Percentiles rank a stretch among this genome's conserved stretches.
Conservation (phyloP, 805 yeast genomes). For the Candida palmyrensis region DNA sequence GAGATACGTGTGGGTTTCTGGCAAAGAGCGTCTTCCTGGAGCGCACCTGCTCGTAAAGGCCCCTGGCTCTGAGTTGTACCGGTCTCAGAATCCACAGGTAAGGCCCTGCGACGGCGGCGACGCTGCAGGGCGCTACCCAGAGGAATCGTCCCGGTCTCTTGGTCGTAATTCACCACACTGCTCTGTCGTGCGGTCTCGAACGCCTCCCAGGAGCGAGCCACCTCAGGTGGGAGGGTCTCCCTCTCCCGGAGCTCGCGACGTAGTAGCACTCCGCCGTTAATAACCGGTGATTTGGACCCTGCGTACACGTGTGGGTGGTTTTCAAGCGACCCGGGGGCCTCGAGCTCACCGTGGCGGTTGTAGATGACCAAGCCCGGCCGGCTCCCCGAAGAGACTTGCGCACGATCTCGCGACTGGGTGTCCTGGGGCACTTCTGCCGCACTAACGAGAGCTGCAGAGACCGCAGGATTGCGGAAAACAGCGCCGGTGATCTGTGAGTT, state of each 20-base stretch:
- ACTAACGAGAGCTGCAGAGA: conserved; percentile 1
- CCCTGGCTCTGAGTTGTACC: conserved; percentile 6
- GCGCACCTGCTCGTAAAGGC: not conserved
- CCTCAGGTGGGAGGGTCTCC: conserved; percentile 28
- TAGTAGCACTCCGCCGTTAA: conserved; percentile 36
- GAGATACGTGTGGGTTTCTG: conserved; percentile 17
- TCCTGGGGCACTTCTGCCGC: no score
- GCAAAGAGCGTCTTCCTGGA: no score
- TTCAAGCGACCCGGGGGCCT: conserved; percentile 1
- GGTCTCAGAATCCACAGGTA: no score
- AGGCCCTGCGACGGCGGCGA: no score
- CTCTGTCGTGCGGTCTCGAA: conserved; percentile 28
- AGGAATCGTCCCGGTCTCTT: no score
- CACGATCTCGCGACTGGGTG: no score
- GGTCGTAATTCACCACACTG: no score
- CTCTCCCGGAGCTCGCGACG: conserved; percentile 28
- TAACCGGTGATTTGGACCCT: conserved; percentile 7
- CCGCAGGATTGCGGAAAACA: conserved; percentile 4
- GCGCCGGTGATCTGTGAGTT: conserved; percentile 3
- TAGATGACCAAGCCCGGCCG: conserved; percentile 2
- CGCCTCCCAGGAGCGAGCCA: conserved; percentile 31
- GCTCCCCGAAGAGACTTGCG: conserved; percentile 1
- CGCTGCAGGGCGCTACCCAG: no score
- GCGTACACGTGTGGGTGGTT: no score
- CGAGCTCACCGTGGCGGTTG: conserved; percentile 20